A percentile compares a stretch with the other conserved stretches of the same genome.
phyloP scores from a whole-genome alignment of 768 basidiomycete species.

The Lentinula boryana region DNA sequence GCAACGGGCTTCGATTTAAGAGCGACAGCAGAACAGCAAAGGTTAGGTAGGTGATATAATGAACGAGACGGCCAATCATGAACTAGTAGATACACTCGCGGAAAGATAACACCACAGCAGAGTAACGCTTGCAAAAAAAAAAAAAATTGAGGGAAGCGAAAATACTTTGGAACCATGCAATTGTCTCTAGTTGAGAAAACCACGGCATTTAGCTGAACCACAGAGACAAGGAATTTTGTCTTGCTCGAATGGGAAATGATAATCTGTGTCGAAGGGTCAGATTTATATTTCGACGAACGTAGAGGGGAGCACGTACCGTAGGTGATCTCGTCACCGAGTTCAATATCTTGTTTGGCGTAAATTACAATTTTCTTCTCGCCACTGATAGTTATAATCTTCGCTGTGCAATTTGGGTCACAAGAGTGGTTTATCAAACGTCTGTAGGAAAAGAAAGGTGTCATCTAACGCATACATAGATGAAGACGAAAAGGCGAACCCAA shows the following conservation, averaged over 20 bases:
- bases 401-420: constrained; percentile 91
- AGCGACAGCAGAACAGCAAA: too few species aligned
- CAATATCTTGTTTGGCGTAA: constrained; percentile 94
- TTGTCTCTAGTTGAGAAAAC: constrained; percentile 79
- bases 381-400: constrained; percentile 87
- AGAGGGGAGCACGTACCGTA: constrained; percentile 56
- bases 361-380: constrained; percentile 99
- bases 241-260: constrained; percentile 98
- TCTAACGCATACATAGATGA: constrained; percentile 9
- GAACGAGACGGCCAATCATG: not conserved
- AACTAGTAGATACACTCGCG: not conserved
- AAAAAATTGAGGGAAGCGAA: not conserved
- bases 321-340: constrained; percentile 96
- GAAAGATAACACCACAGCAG: not conserved
- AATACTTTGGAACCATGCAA: not conserved
- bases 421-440: constrained; percentile 99
- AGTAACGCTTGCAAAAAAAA: not conserved
- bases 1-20: too few species aligned
- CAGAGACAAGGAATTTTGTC: constrained; percentile 95
- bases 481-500: constrained; percentile 63
- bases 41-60: not conserved
- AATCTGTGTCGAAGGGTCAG: constrained; percentile 49
- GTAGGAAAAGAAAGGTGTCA: constrained; percentile 2
- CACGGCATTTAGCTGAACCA: constrained; percentile 86
- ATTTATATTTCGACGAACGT: not conserved